phyloP scores from a whole-genome alignment of 2,329 filamentous ascomycete genomes.

The Massarina eburnea region DNA sequence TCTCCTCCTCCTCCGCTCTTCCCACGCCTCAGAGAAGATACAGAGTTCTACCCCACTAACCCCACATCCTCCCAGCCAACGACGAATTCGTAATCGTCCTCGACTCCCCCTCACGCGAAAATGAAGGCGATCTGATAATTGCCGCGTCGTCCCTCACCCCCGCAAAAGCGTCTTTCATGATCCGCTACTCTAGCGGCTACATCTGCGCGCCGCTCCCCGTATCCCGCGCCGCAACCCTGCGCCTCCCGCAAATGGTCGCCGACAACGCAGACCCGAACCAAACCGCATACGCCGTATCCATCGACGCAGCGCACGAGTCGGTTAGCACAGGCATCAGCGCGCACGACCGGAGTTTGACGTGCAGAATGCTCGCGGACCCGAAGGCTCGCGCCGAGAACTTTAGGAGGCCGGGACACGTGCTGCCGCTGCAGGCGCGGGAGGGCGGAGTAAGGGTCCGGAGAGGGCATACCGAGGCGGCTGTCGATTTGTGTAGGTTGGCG shows the following conservation, averaged over 20 bases:
- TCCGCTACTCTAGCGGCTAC: slow-evolving; percentile 84
- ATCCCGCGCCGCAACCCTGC: slow-evolving; percentile 67
- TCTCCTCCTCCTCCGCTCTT: slow-evolving; percentile 4
- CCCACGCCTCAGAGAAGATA: not conserved
- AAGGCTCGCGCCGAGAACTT: slow-evolving; percentile 59
- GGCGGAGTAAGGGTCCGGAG: slow-evolving; percentile 79
- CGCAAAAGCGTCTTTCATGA: slow-evolving; percentile 92
- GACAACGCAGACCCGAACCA: slow-evolving; percentile 77
- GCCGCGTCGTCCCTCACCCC: slow-evolving; percentile 82
- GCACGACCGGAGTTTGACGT: slow-evolving; percentile 81
- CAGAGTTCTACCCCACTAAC: slow-evolving; percentile 14
- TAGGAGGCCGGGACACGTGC: slow-evolving; percentile 83
- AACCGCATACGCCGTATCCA: slow-evolving; percentile 89
- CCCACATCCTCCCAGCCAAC: slow-evolving; percentile 32
- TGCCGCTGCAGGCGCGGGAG: slow-evolving; percentile 76
- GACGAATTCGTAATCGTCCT: slow-evolving; percentile 96
- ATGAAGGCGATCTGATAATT: slow-evolving; percentile 97
- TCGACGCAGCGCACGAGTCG: slow-evolving; percentile 72
- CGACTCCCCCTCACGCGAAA: slow-evolving; percentile 89
- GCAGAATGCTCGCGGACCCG: slow-evolving; percentile 73
- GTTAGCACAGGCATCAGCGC: slow-evolving; percentile 85
- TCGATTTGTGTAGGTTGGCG: slow-evolving; percentile 85
- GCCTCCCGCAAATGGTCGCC: slow-evolving; percentile 85
- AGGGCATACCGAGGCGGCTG: slow-evolving; percentile 91
- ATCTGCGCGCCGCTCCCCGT: slow-evolving; percentile 85